Evolutionary conservation across 768 basidiomycete species (phyloP).

Genomic region (Kwoniella bestiolae): DNA sequence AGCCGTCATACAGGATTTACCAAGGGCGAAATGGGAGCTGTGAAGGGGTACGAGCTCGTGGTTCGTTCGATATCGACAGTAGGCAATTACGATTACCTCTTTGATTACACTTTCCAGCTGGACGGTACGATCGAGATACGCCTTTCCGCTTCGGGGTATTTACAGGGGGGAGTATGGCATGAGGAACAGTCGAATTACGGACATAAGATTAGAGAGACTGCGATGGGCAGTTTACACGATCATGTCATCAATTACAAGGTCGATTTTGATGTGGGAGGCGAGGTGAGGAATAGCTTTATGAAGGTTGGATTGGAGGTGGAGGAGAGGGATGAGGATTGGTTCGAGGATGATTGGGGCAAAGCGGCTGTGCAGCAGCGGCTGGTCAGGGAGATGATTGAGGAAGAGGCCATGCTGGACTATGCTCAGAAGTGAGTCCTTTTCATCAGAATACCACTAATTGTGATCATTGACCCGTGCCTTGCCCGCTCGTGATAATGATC

Average conservation of each 20-base stretch:
- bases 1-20: slow-evolving; percentile 65
- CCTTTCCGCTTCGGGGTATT: slow-evolving; percentile 68
- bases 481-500: no score
- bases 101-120: slow-evolving; percentile 70
- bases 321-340: slow-evolving; percentile 64
- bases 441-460: no score
- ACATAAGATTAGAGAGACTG: slow-evolving; percentile 60
- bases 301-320: slow-evolving; percentile 66
- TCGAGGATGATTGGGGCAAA: slow-evolving; percentile 59
- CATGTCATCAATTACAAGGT: slow-evolving; percentile 70
- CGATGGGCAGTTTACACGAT: slow-evolving; percentile 66
- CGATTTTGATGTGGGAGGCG: slow-evolving; percentile 71
- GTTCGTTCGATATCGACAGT: slow-evolving; percentile 67
- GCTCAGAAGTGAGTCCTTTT: slow-evolving; percentile 59
- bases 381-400: slow-evolving; percentile 15
- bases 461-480: no score
- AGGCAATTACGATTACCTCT: slow-evolving; percentile 65
- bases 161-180: slow-evolving; percentile 70
- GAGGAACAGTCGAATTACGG: slow-evolving; percentile 63
- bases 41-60: slow-evolving; percentile 67
- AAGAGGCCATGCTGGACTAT: slow-evolving; percentile 61
- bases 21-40: slow-evolving; percentile 64
- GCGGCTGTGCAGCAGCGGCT: slow-evolving; percentile 27
- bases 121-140: slow-evolving; percentile 74
- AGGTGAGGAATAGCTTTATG: no score